Evolutionary conservation across 2,329 filamentous ascomycete genomes (phyloP).

Genomic region (Ambrosiella cleistominuta): DNA sequence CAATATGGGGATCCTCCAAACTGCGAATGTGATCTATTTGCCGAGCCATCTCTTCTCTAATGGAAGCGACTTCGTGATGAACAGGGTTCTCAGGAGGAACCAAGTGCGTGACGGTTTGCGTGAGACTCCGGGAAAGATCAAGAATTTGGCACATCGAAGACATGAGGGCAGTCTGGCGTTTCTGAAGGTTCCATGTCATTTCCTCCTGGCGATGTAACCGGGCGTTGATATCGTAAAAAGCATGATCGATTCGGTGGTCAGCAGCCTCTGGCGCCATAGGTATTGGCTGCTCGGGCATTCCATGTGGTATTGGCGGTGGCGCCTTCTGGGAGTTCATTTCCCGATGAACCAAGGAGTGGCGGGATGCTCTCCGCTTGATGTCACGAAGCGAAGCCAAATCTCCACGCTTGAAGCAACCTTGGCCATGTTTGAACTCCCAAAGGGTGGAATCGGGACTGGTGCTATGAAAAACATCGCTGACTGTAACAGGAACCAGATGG

Average conservation of each 20-base stretch:
- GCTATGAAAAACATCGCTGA: conserved; percentile 96
- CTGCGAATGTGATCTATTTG: conserved; percentile 39
- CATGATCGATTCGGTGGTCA: conserved; percentile 70
- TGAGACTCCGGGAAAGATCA: conserved; percentile 72
- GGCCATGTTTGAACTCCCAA: conserved; percentile 98
- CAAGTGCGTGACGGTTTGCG: conserved; percentile 54
- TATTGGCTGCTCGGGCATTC: conserved; percentile 69
- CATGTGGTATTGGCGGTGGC: conserved; percentile 27
- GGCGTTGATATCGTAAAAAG: conserved; percentile 59
- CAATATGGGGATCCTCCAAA: conserved; percentile 24
- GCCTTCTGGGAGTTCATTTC: conserved; percentile 62
- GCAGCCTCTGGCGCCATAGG: conserved; percentile 42
- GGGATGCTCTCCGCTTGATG: conserved; percentile 85
- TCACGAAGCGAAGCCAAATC: conserved; percentile 81
- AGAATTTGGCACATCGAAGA: conserved; percentile 56
- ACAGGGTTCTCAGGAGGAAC: conserved; percentile 60
- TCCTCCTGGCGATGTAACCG: conserved; percentile 73
- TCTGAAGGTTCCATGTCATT: conserved; percentile 56
- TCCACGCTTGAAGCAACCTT: conserved; percentile 89
- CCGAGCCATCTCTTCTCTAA: conserved; percentile 44
- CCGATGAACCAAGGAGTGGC: conserved; percentile 81
- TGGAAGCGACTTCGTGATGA: conserved; percentile 51
- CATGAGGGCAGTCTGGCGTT: conserved; percentile 65
- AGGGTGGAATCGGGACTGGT: conserved; percentile 82
- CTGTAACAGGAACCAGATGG: conserved; percentile 27